phyloP scores from a whole-genome alignment of 2,329 filamentous ascomycete species.

The Trichoderma koningiopsis region DNA sequence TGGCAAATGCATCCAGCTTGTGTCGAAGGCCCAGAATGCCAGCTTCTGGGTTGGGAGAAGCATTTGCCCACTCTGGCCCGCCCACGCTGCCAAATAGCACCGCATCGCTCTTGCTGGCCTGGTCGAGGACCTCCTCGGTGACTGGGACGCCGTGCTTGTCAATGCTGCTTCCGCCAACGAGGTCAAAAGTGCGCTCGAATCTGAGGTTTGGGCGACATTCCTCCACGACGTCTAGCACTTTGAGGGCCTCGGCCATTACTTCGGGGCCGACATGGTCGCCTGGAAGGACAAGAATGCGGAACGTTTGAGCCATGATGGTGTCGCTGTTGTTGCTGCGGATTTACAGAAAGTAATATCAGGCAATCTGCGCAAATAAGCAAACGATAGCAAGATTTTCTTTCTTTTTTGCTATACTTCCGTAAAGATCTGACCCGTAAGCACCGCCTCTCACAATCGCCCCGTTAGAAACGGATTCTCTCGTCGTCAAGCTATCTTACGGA shows the following conservation, averaged over 20 bases:
- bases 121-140: conserved; percentile 47
- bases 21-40: conserved; percentile 46
- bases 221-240: conserved; percentile 48
- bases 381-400: neutral
- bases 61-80: conserved; percentile 49
- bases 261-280: conserved; percentile 53
- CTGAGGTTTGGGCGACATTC: conserved; percentile 35
- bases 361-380: neutral
- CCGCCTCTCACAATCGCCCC: neutral
- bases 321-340: neutral
- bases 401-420: neutral
- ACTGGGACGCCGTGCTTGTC: conserved; percentile 48
- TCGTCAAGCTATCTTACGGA: neutral
- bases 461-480: neutral
- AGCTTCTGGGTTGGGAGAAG: conserved; percentile 47
- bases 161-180: conserved; percentile 44
- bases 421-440: neutral
- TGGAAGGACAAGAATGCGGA: conserved; percentile 46
- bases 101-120: conserved; percentile 45
- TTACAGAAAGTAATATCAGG: neutral
- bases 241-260: conserved; percentile 49
- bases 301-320: conserved; percentile 25
- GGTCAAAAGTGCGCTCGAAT: conserved; percentile 36
- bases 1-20: conserved; percentile 51
- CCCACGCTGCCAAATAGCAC: conserved; percentile 52